Percentiles rank a stretch among this genome's conserved stretches.
These are phyloP conservation scores for Ulota crispa DNA, from an alignment of 225 moss, liverwort and hornwort genomes.

Conservation along the genomic window DNA sequence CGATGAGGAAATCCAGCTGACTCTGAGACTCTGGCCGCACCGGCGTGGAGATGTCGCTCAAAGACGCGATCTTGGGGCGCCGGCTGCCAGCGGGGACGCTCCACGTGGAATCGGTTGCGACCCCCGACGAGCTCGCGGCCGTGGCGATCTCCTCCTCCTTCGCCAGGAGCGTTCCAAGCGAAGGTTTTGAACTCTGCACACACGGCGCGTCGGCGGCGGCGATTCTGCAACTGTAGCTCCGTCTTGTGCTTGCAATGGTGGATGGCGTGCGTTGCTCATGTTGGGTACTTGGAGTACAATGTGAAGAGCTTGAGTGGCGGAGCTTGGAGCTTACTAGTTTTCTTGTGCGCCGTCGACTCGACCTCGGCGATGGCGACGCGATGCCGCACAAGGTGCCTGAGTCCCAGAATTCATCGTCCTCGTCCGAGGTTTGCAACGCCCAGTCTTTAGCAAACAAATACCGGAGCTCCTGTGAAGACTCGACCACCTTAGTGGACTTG, in stretches of 20 bases:
- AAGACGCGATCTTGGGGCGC: slow-evolving; percentile 34
- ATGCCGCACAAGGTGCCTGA: slow-evolving; percentile 32
- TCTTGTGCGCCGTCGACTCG: slow-evolving; percentile 13
- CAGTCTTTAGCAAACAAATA: slow-evolving; percentile 42
- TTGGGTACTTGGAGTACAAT: not conserved
- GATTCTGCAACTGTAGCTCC: not conserved
- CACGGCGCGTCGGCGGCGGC: not conserved
- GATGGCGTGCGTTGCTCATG: not conserved
- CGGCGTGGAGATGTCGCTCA: slow-evolving; percentile 33
- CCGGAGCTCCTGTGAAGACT: slow-evolving; percentile 29
- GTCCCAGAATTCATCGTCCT: slow-evolving; percentile 38
- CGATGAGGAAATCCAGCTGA: slow-evolving; percentile 33
- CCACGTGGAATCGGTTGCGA: slow-evolving; percentile 18
- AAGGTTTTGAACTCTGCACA: not conserved
- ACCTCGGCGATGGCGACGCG: slow-evolving; percentile 6
- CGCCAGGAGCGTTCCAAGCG: slow-evolving; percentile 33
- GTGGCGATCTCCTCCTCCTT: slow-evolving; percentile 26
- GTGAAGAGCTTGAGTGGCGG: not conserved
- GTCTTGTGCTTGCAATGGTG: not conserved
- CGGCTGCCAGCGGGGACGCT: slow-evolving; percentile 26
- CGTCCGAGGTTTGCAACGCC: slow-evolving; percentile 32
- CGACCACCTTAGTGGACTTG: not conserved
- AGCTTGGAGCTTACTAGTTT: not conserved
- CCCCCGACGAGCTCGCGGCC: slow-evolving; percentile 4
- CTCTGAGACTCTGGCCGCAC: slow-evolving; percentile 30